Evolutionary conservation across 495 filamentous ascomycete genomes (phyloP).

Genomic region (Xylaria grammica): DNA sequence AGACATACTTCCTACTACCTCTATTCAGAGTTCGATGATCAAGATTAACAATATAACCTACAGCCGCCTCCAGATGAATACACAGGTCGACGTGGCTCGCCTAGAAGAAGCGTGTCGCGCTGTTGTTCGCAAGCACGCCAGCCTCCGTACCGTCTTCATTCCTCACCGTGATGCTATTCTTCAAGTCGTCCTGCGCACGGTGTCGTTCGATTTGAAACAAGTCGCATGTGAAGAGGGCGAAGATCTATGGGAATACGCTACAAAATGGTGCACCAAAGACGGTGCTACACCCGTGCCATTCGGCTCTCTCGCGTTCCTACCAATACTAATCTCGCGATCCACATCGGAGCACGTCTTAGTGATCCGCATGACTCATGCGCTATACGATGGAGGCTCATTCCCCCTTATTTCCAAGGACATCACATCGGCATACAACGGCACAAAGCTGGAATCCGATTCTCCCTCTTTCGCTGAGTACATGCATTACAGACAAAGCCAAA

Average conservation of each 20-base stretch:
- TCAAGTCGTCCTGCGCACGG: conserved; percentile 63
- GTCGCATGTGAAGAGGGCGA: conserved; percentile 4
- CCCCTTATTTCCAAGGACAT: conserved; percentile 61
- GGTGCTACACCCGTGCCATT: not conserved
- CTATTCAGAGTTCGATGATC: not conserved
- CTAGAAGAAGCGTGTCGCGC: conserved; percentile 3
- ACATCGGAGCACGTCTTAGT: conserved; percentile 57
- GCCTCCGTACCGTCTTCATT: conserved; percentile 69
- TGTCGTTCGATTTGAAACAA: conserved; percentile 24
- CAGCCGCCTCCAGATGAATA: conserved; percentile 5
- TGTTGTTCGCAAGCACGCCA: conserved; percentile 43
- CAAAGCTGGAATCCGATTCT: conserved; percentile 42
- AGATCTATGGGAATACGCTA: conserved; percentile 54
- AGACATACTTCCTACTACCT: conserved; percentile 12
- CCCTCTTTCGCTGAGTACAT: conserved; percentile 62
- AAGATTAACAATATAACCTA: not conserved
- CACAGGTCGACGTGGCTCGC: conserved; percentile 1
- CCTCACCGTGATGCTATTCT: conserved; percentile 57
- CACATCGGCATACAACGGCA: conserved; percentile 55
- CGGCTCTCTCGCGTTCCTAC: conserved; percentile 37
- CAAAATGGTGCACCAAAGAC: conserved; percentile 29
- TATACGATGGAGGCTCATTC: conserved; percentile 70
- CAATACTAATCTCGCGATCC: conserved; percentile 56
- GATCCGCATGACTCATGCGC: conserved; percentile 69
- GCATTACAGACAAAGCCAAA: conserved; percentile 36